Evolutionary conservation across 108 stramenopile species (phyloP).

Genomic region (Cyclotella atomus): DNA sequence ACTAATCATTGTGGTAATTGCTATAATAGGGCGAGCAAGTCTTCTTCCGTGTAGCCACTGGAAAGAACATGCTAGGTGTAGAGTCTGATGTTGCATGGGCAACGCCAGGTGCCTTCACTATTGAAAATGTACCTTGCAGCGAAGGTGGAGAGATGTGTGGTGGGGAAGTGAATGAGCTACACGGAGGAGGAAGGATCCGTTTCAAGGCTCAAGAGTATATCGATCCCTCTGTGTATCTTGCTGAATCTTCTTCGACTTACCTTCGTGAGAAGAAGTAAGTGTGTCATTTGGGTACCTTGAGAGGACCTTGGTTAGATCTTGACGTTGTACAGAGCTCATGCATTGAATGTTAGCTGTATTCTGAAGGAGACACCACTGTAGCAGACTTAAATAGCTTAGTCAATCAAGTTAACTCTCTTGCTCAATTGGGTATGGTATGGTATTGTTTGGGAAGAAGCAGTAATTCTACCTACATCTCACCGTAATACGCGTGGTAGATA

Average conservation of each 20-base stretch:
- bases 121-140: constrained; percentile 19
- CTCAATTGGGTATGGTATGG: too few species aligned
- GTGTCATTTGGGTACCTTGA: neutral
- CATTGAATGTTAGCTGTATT: too few species aligned
- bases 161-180: constrained; percentile 5
- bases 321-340: too few species aligned
- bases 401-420: too few species aligned
- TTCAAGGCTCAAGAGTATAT: constrained; percentile 32
- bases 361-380: too few species aligned
- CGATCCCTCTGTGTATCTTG: constrained; percentile 21
- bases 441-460: too few species aligned
- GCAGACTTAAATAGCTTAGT: too few species aligned
- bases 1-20: too few species aligned
- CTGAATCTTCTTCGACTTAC: neutral
- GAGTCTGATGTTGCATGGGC: constrained; percentile 85
- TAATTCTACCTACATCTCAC: too few species aligned
- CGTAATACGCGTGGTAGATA: too few species aligned
- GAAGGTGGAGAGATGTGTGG: constrained; percentile 62
- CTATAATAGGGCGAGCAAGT: constrained; percentile 68
- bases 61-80: constrained; percentile 84
- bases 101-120: constrained; percentile 62
- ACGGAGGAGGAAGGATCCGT: neutral
- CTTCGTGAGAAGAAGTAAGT: neutral
- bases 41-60: constrained; percentile 74
- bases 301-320: too few species aligned